Evolutionary conservation across 257 asterid genomes (phyloP), one percentile per base, ranked within the genome.

Genomic region (Jasminum sambac): DNA sequence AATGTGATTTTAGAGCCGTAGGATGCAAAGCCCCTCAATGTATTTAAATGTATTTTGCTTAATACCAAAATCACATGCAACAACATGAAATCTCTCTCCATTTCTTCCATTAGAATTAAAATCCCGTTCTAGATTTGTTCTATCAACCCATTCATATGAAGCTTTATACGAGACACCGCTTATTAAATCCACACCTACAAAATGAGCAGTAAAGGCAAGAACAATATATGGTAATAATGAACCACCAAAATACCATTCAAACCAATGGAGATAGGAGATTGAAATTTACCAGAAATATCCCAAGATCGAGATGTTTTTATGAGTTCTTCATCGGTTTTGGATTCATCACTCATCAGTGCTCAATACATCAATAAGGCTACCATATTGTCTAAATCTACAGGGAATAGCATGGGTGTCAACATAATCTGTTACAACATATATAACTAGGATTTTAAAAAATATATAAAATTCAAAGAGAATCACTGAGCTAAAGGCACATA

Each of bases 391-490:
- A 79, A 86, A 76, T 78, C 89, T 81, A 65, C 96, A 87, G 71
- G 99, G 91, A 75, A 91, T 91, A 48, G 99, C 99, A 79, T 97
- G 96, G 72, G 99, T 94, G 78, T 94, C 97, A 17, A 94, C 96
- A 71, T 91, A 97, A 82, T 89, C 99, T 94, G 85, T 77, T 74
- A 70, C 48, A 40, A 30, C 4, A 30, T 30, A n/a, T n/a, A n/a
- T n/a, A n/a, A n/a, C n/a, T n/a, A n/a, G n/a, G n/a, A n/a, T n/a
- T n/a, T n/a, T n/a, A n/a, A n/a, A n/a, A n/a, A n/a, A n/a, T n/a
- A n/a, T n/a, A n/a, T n/a, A 69, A 72, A 74, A 74, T 58, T 46
- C 79, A 70, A 65, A 64, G 41, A 74, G 62, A 19, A 30, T 37
- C 52, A 55, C 48, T 64, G 36, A 11, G 52, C 24, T 59, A 38